phyloP scores from a whole-genome alignment of 352 stramenopile species.

The Phytophthora aleatoria region DNA sequence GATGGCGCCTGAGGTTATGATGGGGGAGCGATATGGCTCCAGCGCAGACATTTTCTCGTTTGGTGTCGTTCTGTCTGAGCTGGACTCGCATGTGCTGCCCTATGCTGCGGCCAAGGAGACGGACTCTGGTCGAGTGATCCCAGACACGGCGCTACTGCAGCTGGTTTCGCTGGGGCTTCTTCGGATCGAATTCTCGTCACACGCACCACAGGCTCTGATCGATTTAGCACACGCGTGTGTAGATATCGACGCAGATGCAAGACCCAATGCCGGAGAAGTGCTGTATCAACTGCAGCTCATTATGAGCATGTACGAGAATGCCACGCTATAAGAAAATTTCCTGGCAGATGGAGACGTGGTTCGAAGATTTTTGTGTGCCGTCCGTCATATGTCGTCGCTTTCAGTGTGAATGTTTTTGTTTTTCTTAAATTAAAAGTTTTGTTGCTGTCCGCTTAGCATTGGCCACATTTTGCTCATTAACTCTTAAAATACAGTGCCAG shows the following conservation, averaged over 20 bases:
- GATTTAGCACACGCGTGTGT: conserved; percentile 43
- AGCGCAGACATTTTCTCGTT: conserved; percentile 61
- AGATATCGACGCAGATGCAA: conserved; percentile 34
- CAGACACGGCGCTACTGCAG: conserved; percentile 46
- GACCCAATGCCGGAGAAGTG: conserved; percentile 39
- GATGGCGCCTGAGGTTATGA: conserved; percentile 56
- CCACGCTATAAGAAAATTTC: conserved; percentile 22
- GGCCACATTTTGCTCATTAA: conserved; percentile 2
- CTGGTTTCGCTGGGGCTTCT: conserved; percentile 46
- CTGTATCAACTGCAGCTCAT: conserved; percentile 47
- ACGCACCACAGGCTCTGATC: conserved; percentile 28
- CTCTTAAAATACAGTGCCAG: neutral
- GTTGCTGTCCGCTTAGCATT: conserved; percentile 7
- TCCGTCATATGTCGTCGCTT: neutral
- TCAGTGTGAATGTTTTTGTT: neutral
- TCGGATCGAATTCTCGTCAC: conserved; percentile 39
- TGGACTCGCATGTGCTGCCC: conserved; percentile 48
- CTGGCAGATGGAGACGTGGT: neutral
- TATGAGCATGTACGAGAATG: conserved; percentile 37
- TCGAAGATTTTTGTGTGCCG: neutral
- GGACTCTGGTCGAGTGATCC: conserved; percentile 25
- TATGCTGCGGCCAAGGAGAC: conserved; percentile 30
- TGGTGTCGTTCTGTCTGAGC: conserved; percentile 46
- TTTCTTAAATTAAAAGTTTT: neutral
- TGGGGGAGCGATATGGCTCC: conserved; percentile 46